Evolutionary conservation across 1,139 yeast species (phyloP), one percentile per base, ranked within the genome.

Genomic region (Candida neerlandica): DNA sequence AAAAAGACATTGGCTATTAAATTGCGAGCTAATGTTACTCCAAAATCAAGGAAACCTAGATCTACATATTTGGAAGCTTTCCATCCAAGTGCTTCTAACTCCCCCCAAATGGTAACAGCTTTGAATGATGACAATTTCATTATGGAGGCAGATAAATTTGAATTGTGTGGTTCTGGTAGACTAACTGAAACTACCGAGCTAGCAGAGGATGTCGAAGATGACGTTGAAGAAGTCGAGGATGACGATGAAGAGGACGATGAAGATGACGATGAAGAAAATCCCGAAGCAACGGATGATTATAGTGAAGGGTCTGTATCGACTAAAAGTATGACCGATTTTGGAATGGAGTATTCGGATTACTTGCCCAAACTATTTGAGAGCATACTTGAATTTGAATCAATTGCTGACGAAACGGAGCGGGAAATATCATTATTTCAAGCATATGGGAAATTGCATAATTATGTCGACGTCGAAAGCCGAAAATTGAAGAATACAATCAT

Each of bases 381-480:
- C 2, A 70, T 75, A 3, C 55, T 66, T 16, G 69, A 67, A 42
- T 67, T 76, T 38, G 80, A 75, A 51, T 56, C 70, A 2, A 67
- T 71, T 14, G 60, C 56, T 33, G 67, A 69, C 56, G 69, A 62
- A 44, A 49, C 76, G 65, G 74, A 68, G 57, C 52, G 72, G 47
- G 65, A 77, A 60, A 61, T 85, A 70, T 81, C 77, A 63, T 62
- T 72, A 38, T 66, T 62, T 50, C 70, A 69, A 41, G 58, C 73
- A 30, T 66, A 66, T 52, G 74, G 71, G 39, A 63, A 61, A 51
- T 63, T 75, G 53, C 66, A 68, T 54, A 63, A 60, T 39, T 64
- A 57, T 43, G 66, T 75, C 30, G 72, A 67, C 19, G 56, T 61
- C 23, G 79, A 75, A 52, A 63, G 73, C 54, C 67, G 67, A 47